phyloP scores from a whole-genome alignment of 306 rosid species.

The Corylus avellana region DNA sequence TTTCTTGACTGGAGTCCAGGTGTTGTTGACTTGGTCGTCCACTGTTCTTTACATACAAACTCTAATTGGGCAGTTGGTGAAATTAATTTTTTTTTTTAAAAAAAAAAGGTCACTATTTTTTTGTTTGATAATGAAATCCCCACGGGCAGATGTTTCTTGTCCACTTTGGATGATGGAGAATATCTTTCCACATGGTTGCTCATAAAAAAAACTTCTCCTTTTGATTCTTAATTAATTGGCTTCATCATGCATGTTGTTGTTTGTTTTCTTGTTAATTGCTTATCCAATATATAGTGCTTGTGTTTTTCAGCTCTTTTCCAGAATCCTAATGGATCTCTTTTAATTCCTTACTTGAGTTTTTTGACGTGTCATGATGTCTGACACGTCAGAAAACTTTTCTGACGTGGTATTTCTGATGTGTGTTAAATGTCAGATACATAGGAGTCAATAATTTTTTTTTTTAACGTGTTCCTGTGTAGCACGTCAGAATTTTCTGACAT shows the following conservation, averaged over 20 bases:
- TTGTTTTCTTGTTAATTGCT: background rate
- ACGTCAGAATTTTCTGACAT: too few species aligned
- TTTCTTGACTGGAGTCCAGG: background rate
- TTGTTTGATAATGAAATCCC: background rate
- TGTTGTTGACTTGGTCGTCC: slow-evolving; percentile 9
- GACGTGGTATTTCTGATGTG: too few species aligned
- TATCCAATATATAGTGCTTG: background rate
- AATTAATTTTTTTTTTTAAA: too few species aligned
- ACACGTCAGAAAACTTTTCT: too few species aligned
- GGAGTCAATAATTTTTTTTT: too few species aligned
- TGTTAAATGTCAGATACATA: too few species aligned
- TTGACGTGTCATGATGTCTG: too few species aligned
- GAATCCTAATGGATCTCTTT: slow-evolving; percentile 16
- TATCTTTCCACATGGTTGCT: slow-evolving; percentile 16
- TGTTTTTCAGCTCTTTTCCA: slow-evolving; percentile 15
- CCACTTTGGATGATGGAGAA: slow-evolving; percentile 24
- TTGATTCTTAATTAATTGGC: background rate
- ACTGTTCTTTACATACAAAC: too few species aligned
- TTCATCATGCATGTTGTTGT: background rate
- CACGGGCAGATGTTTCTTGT: background rate
- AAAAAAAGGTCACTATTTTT: background rate
- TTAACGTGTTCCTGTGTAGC: too few species aligned
- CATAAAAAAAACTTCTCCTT: background rate
- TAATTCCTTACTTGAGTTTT: background rate
- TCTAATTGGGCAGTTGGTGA: too few species aligned